Evolutionary conservation across 805 yeast genomes (phyloP).

Genomic region (Blastobotrys parvus): DNA sequence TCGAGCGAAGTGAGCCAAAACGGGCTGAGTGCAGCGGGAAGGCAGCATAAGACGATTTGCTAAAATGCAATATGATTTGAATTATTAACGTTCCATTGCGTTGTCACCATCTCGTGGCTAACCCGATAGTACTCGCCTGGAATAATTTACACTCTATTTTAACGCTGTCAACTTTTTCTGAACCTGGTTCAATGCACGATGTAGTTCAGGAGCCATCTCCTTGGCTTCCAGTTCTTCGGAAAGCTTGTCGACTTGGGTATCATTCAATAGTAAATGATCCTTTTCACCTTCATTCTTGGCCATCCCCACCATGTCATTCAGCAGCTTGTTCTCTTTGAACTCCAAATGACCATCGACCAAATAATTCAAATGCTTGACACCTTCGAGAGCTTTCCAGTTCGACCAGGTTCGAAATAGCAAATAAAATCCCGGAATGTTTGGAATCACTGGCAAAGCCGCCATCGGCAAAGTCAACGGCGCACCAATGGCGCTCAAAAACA

Average conservation of each 20-base stretch:
- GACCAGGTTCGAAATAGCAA: conserved; percentile 75
- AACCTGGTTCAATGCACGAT: conserved; percentile 21
- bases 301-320: conserved; percentile 16
- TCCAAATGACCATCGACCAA: conserved; percentile 40
- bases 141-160: no score
- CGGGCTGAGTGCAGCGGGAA: no score
- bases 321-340: conserved; percentile 22
- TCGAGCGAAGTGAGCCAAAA: no score
- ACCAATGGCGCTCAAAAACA: conserved; percentile 45
- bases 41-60: no score
- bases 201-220: conserved; percentile 20
- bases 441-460: conserved; percentile 74
- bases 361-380: conserved; percentile 58
- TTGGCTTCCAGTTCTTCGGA: conserved; percentile 34
- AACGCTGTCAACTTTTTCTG: no score
- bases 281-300: not conserved
- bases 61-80: no score
- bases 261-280: conserved; percentile 31
- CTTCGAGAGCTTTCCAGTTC: conserved; percentile 68
- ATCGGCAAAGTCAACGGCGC: conserved; percentile 77
- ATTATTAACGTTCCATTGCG: no score
- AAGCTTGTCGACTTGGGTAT: conserved; percentile 38
- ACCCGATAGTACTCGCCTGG: no score
- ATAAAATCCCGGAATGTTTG: conserved; percentile 89
- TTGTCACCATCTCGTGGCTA: no score